Evolutionary conservation across 805 yeast genomes (phyloP), one percentile per base, ranked within the genome.

Genomic region (Martiniozyma abietophila): DNA sequence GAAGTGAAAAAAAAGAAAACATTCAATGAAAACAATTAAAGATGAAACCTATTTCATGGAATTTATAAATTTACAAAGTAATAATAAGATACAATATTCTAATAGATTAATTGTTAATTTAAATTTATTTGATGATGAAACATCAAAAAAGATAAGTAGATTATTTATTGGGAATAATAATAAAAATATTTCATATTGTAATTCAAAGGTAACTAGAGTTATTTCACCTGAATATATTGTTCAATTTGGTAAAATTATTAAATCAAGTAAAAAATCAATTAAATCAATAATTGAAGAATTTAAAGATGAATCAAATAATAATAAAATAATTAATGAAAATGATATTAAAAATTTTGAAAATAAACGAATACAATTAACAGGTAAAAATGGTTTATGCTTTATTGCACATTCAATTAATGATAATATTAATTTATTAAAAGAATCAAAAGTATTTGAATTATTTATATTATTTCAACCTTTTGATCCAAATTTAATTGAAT

Each of bases 171-270:
- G 14, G 7, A 21, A 26, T 10, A 23, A 15, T 10, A 6, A 8
- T 2, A 25, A 20, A 2, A 12, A 12, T n/a, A 3, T 28, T 6
- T 21, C 30, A 20, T 53, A 43, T 29, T 41, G 43, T 25, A 40
- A 44, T 12, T 32, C 53, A 2, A 6, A 18, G 10, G 34, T 54
- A 3, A 42, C 57, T 2, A 39, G 57, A 25, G 35, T 54, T 5
- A 36, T 53, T 22, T 42, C 55, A 6, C 58, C 59, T 4, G 58
- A 54, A 32, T 53, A 43, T 35, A 36, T 54, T 4, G 31, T 53
- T 2, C 58, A 53, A 31, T 39, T 39, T 17, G 57, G 58, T 7
- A 27, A 31, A 11, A 36, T 51, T 1, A 30, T 31, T 1, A 33
- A 44, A 25, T 19, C 49, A 14, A 39, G 39, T 5, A 14, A 18